Evolutionary conservation across 2,329 filamentous ascomycete species (phyloP).

Genomic region (Penicillium sp.): DNA sequence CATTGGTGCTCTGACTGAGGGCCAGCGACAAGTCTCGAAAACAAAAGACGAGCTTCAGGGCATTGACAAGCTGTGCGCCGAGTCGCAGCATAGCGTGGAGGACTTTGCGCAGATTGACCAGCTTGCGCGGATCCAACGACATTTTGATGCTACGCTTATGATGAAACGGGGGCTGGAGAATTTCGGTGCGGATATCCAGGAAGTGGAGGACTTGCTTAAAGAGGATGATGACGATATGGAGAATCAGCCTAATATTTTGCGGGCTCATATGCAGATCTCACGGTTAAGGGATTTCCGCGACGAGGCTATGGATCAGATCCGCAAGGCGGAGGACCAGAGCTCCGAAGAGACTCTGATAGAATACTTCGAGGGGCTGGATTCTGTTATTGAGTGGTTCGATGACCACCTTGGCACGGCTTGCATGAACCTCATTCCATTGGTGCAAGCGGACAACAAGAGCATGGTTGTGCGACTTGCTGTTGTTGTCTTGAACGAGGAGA

Average conservation of each 20-base stretch:
- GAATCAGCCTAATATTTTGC: constrained; percentile 86
- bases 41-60: constrained; percentile 99
- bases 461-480: constrained; percentile 88
- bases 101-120: constrained; percentile 85
- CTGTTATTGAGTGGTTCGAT: constrained; percentile 90
- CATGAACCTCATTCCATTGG: constrained; percentile 82
- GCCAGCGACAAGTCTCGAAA: constrained; percentile 83
- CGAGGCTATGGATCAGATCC: constrained; percentile 95
- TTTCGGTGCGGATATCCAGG: constrained; percentile 73
- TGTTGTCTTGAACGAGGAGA: constrained; percentile 93
- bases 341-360: constrained; percentile 81
- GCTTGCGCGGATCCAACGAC: constrained; percentile 64
- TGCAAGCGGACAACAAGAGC: constrained; percentile 81
- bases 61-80: constrained; percentile 95
- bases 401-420: constrained; percentile 87
- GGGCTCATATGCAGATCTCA: constrained; percentile 88
- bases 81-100: constrained; percentile 94
- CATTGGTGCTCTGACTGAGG: constrained; percentile 83
- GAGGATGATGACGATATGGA: constrained; percentile 83
- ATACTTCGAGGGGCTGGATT: constrained; percentile 83
- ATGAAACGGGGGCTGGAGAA: constrained; percentile 90
- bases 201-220: constrained; percentile 73
- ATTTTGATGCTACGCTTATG: constrained; percentile 89
- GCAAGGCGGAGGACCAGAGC: constrained; percentile 67
- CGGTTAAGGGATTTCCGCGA: constrained; percentile 90